Evolutionary conservation across 495 filamentous ascomycete species (phyloP).

Genomic region (Lophium mytilinum): DNA sequence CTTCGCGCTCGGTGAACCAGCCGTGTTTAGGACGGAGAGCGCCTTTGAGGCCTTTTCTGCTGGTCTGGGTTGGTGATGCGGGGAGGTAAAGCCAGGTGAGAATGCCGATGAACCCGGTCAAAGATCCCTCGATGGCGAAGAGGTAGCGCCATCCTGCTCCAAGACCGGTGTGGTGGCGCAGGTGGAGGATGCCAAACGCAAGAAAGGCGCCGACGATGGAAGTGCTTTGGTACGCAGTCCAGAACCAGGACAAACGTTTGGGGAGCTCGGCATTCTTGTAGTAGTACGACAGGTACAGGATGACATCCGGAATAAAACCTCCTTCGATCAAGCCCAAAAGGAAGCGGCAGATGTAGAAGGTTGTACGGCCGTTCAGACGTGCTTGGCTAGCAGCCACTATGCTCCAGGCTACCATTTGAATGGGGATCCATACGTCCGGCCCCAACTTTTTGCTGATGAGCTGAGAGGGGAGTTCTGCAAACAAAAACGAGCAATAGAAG

Average conservation of each 20-base stretch:
- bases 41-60: slow-evolving; percentile 33
- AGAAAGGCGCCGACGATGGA: slow-evolving; percentile 60
- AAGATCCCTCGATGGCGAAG: slow-evolving; percentile 46
- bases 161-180: slow-evolving; percentile 48
- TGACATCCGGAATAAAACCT: slow-evolving; percentile 35
- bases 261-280: slow-evolving; percentile 61
- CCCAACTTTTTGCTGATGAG: slow-evolving; percentile 12
- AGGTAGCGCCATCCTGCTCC: slow-evolving; percentile 63
- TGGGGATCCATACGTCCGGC: slow-evolving; percentile 14
- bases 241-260: slow-evolving; percentile 57
- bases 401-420: slow-evolving; percentile 12
- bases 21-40: slow-evolving; percentile 59
- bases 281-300: slow-evolving; percentile 68
- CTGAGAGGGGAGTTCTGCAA: slow-evolving; percentile 16
- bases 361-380: slow-evolving; percentile 1
- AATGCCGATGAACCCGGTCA: slow-evolving; percentile 57
- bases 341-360: slow-evolving; percentile 5
- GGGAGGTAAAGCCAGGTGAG: slow-evolving; percentile 61
- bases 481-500: slow-evolving; percentile 8
- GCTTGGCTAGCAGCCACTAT: slow-evolving; percentile 7
- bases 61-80: slow-evolving; percentile 61
- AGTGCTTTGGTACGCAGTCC: slow-evolving; percentile 59
- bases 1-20: slow-evolving; percentile 52
- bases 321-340: slow-evolving; percentile 11
- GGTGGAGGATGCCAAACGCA: slow-evolving; percentile 62